A percentile compares a stretch with the other conserved stretches of the same genome.
Evolutionary conservation across 2,329 filamentous ascomycete genomes (phyloP).

Genomic region (Microascus cirrosus): DNA sequence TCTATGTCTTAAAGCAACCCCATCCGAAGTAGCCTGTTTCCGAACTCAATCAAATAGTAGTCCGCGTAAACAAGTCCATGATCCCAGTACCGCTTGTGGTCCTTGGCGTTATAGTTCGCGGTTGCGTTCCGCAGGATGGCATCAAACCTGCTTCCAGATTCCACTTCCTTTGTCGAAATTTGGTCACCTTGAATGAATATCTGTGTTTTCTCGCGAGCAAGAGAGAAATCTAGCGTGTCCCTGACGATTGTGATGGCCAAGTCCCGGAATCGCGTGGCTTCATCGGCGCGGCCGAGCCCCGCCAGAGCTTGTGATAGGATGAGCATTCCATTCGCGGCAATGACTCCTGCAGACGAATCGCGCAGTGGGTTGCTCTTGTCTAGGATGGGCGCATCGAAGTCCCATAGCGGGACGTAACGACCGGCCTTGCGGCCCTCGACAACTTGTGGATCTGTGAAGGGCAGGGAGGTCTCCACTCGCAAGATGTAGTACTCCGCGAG

Average conservation of each 20-base stretch:
- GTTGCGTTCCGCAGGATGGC: conserved; percentile 16
- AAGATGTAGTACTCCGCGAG: conserved; percentile 38
- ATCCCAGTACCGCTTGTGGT: conserved; percentile 18
- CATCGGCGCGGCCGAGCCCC: conserved; percentile 6
- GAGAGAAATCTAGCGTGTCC: conserved; percentile 18
- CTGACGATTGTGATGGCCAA: conserved; percentile 16
- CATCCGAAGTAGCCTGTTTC: conserved; percentile 28
- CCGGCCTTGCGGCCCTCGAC: conserved; percentile 16
- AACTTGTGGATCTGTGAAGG: conserved; percentile 14
- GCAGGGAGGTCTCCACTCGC: conserved; percentile 21
- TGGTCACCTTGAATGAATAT: background rate
- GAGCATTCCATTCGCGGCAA: conserved; percentile 24
- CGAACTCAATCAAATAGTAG: conserved; percentile 34
- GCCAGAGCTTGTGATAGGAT: conserved; percentile 22
- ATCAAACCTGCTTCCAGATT: conserved; percentile 5
- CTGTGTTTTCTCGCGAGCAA: conserved; percentile 10
- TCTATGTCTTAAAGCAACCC: conserved; percentile 9
- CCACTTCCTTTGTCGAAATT: conserved; percentile 3
- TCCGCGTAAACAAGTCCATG: conserved; percentile 37
- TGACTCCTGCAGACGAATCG: conserved; percentile 17
- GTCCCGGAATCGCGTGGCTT: conserved; percentile 12
- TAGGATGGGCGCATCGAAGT: conserved; percentile 35
- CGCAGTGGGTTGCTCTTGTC: conserved; percentile 15
- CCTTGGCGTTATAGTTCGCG: conserved; percentile 20
- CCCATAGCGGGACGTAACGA: conserved; percentile 22